Base-by-base conservation (phyloP, 371 early-diverging fungal species). In the Mycotypha africana region DNA sequence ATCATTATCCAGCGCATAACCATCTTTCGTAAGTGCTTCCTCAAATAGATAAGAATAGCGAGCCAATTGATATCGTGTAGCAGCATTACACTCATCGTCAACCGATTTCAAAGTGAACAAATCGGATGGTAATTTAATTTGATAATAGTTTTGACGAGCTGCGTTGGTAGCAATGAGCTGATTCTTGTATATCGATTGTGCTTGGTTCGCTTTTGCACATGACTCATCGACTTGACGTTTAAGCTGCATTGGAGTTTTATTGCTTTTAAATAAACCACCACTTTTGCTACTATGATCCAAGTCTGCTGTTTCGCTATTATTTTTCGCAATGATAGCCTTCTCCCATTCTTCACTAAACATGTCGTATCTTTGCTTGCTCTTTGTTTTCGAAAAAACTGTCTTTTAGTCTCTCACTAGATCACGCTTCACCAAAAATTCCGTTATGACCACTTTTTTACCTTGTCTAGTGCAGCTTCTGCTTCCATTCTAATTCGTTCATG, bases 291-390 rank as follows among this genome's bases (percentile, higher is more conserved):
- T 41, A 26, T 60, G 60, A 10, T 68, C 33, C 22, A 75, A 55
- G 20, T 81, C 75, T 42, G 65, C 60, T n/a, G n/a, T n/a, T n/a
- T n/a, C n/a, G n/a, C n/a, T n/a, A n/a, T 7, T 42, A 40, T 61
- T 74, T 60, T 76, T 77, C 51, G 79, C 72, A 21, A 81, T 51
- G 20, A 87, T 72, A 2, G 86, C 64, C 9, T 76, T 73, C 58
- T 90, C 88, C 89, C 88, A 88, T 30, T 87, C 88, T 48, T 86
- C 88, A 20, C 83, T 84, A 4, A 62, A 47, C 4, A 64, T 15
- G 32, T 88, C 87, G 56, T 86, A 90, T 45, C 82, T 81, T 47
- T 59, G 65, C 40, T 82, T 82, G 31, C 77, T 74, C 81, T 82
- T 51, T n/a, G n/a, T n/a, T n/a, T n/a, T n/a, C n/a, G n/a, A n/a